Evolutionary conservation across 805 yeast species (phyloP), one percentile per base, ranked within the genome.

Genomic region (Spencermartinsiella europaea): DNA sequence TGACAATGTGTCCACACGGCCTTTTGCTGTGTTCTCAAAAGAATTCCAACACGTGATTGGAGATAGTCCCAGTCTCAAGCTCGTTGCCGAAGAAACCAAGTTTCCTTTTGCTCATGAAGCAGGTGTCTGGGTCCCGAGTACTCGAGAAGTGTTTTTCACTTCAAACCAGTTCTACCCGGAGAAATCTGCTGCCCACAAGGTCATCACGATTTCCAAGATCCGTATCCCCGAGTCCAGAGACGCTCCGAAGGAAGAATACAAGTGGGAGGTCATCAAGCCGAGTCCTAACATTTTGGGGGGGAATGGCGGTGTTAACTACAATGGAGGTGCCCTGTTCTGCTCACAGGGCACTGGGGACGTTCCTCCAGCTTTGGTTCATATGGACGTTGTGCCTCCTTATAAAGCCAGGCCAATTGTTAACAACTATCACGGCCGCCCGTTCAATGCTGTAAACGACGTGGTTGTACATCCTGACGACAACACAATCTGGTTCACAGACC

Each of bases 401-500:
- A 38, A 41, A 4, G 34, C 53, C 1, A 39, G 47, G 28, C 38
- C 39, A 4, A 16, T 60, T 2, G 43, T 59, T n/a, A 56, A 58
- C 45, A 49, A 54, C 37, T 60, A 47, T 42, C 49, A 57, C 38
- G 64, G 63, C 22, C 40, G 59, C 17, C 62, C 57, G 10, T 56
- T 60, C 48, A 59, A 57, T 42, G 50, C 63, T 3, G 53, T 53
- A 7, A 60, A 59, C 45, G 64, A 60, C 35, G 62, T 60, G 17
- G 62, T 55, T 10, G 48, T 59, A 3, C 44, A 37, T 19, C 59
- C 53, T n/a, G 21, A 45, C n/a, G 61, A 57, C 40, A 57, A 56
- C 17, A 43, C 55, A 2, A 50, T 60, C 27, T 60, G 64, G 64
- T 60, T 60, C 49, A 60, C 64, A 1, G 64, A 60, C 38, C 64